Evolutionary conservation across 129 eudicot species (phyloP), one percentile per base, ranked within the genome.

Genomic region (Deinandra increscens): DNA sequence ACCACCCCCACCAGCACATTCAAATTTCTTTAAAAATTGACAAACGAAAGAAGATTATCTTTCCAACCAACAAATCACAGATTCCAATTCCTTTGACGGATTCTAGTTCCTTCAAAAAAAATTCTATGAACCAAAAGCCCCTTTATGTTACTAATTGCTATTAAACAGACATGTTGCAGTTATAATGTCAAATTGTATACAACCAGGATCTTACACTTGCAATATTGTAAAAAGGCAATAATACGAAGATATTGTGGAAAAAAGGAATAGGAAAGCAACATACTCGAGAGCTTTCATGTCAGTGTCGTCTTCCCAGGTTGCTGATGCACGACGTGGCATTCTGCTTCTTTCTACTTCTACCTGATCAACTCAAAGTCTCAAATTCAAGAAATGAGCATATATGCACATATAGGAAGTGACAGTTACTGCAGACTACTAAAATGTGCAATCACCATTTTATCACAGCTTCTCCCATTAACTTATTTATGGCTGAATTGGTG

Each of bases 261-360:
- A 22, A 22, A 6, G 3, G 22, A 14, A 31, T 13, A 55, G 17
- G 68, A 11, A 50, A 73, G 34, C 34, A 65, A 61, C 92, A 78
- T 87, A 93, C 99, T 93, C 99, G 5, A 93, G 99, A 71, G 95
- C 83, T 78, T 81, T 93, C 77, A 93, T 93, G 84, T 93, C 99
- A 18, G 87, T 69, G 71, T 93, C 99, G 76, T 93, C 99, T 69
- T 89, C 95, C 98, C 99, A 93, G 69, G 37, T 55, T 55, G 99
- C 50, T 66, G 97, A 93, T 43, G 85, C 76, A 71, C 97, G 95
- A 44, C 97, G 92, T 70, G 97, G 73, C 77, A 80, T 65, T 81
- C 89, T 83, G 75, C 78, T 89, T 70, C 90, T 83, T 85, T 93
- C 99, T 41, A 85, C 90, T 82, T 93, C 99, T 76, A 88, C 86